A percentile compares a stretch with the other conserved stretches of the same genome.
These are phyloP conservation scores for Jamesozyma gamospora DNA, from an alignment of 805 yeast genomes.

Conservation along the genomic window DNA sequence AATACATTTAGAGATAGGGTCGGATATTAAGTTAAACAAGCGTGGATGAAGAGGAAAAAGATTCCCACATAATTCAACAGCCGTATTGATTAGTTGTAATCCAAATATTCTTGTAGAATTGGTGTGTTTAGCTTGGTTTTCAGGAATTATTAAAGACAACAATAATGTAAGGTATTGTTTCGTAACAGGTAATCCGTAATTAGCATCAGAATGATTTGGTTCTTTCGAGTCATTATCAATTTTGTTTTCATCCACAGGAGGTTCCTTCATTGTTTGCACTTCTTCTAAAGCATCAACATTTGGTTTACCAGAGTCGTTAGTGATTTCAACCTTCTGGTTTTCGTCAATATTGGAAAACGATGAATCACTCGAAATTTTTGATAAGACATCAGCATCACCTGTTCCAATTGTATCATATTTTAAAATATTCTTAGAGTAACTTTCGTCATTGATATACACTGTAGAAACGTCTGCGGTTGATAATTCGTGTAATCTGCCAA, in stretches of 20 bases:
- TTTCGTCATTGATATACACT: conserved; percentile 16
- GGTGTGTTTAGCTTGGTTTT: conserved; percentile 73
- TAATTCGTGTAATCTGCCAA: conserved; percentile 44
- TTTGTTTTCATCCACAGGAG: background rate
- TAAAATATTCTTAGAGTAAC: conserved; percentile 11
- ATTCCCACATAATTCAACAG: conserved; percentile 73
- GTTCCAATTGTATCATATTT: conserved; percentile 17
- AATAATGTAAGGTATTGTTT: conserved; percentile 68
- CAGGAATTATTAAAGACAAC: conserved; percentile 71
- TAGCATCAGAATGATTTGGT: conserved; percentile 18
- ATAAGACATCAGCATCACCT: background rate
- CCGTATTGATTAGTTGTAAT: conserved; percentile 59
- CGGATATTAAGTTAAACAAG: conserved; percentile 58
- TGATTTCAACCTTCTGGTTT: background rate
- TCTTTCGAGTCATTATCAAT: conserved; percentile 2
- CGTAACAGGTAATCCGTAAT: conserved; percentile 67
- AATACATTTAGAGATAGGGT: conserved; percentile 76
- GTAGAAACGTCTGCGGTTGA: conserved; percentile 4
- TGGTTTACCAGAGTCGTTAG: background rate
- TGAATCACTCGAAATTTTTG: background rate
- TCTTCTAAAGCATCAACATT: conserved; percentile 2
- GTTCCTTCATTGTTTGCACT: background rate
- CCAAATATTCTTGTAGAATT: conserved; percentile 83
- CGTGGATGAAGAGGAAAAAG: conserved; percentile 50
- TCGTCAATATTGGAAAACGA: background rate